Conservation (phyloP, 2,329 filamentous ascomycete species). For the Verticillium nonalfalfae region DNA sequence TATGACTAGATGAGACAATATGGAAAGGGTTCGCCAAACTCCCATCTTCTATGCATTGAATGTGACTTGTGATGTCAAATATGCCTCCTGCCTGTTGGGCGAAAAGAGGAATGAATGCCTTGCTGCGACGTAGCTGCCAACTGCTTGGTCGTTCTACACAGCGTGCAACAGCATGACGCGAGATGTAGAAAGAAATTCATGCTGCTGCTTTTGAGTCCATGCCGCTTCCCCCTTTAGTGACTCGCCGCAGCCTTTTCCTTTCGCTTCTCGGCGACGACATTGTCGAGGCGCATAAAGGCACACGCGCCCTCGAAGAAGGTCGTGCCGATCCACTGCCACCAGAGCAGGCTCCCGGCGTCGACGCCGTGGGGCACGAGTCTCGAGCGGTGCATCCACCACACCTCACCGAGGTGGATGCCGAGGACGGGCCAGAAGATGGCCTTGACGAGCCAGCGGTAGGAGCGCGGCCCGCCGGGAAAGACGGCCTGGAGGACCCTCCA, state of each 20-base stretch:
- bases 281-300: slow-evolving; percentile 45
- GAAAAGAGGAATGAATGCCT: too few relatives aligned
- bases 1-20: too few relatives aligned
- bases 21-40: too few relatives aligned
- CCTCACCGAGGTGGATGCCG: slow-evolving; percentile 60
- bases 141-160: too few relatives aligned
- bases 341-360: slow-evolving; percentile 34
- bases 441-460: slow-evolving; percentile 53
- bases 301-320: slow-evolving; percentile 49
- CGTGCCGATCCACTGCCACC: slow-evolving; percentile 48
- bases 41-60: too few relatives aligned
- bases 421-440: slow-evolving; percentile 53
- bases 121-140: too few relatives aligned
- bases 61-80: too few relatives aligned
- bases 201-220: too few relatives aligned
- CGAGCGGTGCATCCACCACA: slow-evolving; percentile 41
- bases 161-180: too few relatives aligned
- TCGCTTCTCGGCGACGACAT: slow-evolving; percentile 34
- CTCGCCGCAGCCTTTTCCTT: slow-evolving; percentile 24
- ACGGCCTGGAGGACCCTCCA: slow-evolving; percentile 42
- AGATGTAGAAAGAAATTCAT: too few relatives aligned
- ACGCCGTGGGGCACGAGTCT: slow-evolving; percentile 43
- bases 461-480: slow-evolving; percentile 52
- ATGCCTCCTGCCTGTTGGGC: too few relatives aligned
- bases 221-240: slow-evolving; percentile 19